phyloP scores from a whole-genome alignment of 2,329 filamentous ascomycete genomes.

The Penicillium olsonii region DNA sequence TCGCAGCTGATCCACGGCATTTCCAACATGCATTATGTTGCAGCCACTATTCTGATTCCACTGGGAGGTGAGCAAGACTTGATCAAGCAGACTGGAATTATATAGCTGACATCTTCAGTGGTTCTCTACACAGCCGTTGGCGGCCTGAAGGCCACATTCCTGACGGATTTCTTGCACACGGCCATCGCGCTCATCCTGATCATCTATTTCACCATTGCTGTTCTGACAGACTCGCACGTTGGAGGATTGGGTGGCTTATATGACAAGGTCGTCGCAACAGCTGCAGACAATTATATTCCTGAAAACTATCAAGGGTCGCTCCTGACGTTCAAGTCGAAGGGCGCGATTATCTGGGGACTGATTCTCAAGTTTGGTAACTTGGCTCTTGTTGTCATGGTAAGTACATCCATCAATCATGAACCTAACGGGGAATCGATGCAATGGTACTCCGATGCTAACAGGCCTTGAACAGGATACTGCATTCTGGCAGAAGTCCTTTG shows the following conservation, averaged over 20 bases:
- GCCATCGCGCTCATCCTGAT: constrained; percentile 51
- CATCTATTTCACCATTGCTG: constrained; percentile 50
- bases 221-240: constrained; percentile 47
- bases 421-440: too few species aligned
- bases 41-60: constrained; percentile 49
- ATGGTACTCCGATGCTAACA: not conserved
- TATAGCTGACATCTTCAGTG: constrained; percentile 29
- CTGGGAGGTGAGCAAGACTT: constrained; percentile 40
- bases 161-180: constrained; percentile 54
- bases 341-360: constrained; percentile 47
- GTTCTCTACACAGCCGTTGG: constrained; percentile 52
- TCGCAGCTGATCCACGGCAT: constrained; percentile 50
- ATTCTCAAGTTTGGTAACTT: constrained; percentile 54
- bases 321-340: constrained; percentile 52
- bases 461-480: constrained; percentile 43
- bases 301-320: constrained; percentile 52
- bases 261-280: constrained; percentile 49
- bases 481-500: constrained; percentile 57
- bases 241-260: constrained; percentile 49
- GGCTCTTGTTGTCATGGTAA: constrained; percentile 52
- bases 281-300: constrained; percentile 43
- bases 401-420: not conserved
- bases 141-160: constrained; percentile 52
- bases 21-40: constrained; percentile 52
- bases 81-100: not conserved